Evolutionary conservation across 441 rosid genomes (phyloP), one percentile per base, ranked within the genome.

Genomic region (Erysimum pusillum): DNA sequence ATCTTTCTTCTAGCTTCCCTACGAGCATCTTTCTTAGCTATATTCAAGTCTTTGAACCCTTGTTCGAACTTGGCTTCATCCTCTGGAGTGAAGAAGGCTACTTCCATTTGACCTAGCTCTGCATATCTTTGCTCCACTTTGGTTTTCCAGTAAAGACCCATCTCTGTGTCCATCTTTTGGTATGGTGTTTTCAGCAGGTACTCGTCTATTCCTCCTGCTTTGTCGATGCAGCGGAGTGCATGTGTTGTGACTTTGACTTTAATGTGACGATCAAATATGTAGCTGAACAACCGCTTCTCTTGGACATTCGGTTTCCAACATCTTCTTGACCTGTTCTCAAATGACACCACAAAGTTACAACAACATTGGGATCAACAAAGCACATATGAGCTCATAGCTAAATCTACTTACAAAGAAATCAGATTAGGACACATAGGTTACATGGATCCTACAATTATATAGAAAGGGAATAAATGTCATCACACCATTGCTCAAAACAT

Each of bases 201-300:
- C 87, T 96, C 99, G 51, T 96, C 99, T n/a, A 96, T 86, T 25
- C 99, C 99, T 53, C 98, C 99, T 45, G 91, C 98, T 83, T 93
- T 96, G 85, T 96, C 99, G 14, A 96, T 88, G 91, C 97, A 96
- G 28, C 97, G 98, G 14, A 93, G 89, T 28, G 98, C 97, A 49
- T 93, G 94, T 20, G 90, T 91, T 0, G 97, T 91, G 54, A 96
- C 93, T 81, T 96, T 91, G 22, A 93, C 88, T 71, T 89, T 89
- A 68, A 96, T 87, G 76, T 93, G 99, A 4, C 94, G 95, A 76
- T 93, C 98, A 14, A 90, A 81, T 75, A 93, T 87, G 86, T 91
- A 96, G 81, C 98, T 96, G 74, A 96, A 96, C 64, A 96, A 87
- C 61, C 97, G 81, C 83, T 96, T 96, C 63, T 91, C 93, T 76